Percentiles rank a stretch among this genome's conserved stretches.
Evolutionary conservation across 495 filamentous ascomycete genomes (phyloP).

Genomic region (Stereocaulon alpinum): DNA sequence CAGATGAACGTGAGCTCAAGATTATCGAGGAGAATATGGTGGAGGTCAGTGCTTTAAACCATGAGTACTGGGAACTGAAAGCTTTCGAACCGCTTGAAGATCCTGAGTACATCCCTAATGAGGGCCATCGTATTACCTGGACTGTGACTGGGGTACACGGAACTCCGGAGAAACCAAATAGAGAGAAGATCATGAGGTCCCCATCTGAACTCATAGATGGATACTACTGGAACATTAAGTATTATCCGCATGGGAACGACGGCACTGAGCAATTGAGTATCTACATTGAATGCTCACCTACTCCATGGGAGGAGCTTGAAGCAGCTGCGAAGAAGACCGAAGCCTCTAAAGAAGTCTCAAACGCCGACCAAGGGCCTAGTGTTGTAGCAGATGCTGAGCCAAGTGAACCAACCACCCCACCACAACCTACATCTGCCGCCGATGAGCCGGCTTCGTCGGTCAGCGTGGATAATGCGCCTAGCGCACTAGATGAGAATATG

Average conservation of each 20-base stretch:
- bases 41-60: slow-evolving; percentile 45
- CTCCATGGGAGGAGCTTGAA: slow-evolving; percentile 30
- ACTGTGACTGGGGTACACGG: slow-evolving; percentile 49
- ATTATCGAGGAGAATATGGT: slow-evolving; percentile 43
- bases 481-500: slow-evolving; percentile 6
- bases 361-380: not conserved
- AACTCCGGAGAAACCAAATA: slow-evolving; percentile 50
- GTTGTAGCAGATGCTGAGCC: not conserved
- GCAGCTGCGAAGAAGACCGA: not conserved
- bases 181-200: slow-evolving; percentile 48
- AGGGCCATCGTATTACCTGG: slow-evolving; percentile 52
- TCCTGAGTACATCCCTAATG: slow-evolving; percentile 43
- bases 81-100: slow-evolving; percentile 50
- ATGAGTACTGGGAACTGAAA: slow-evolving; percentile 50
- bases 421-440: not conserved
- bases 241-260: slow-evolving; percentile 56
- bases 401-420: not conserved
- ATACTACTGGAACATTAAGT: slow-evolving; percentile 61
- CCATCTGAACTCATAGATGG: slow-evolving; percentile 48
- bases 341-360: not conserved
- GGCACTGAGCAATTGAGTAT: slow-evolving; percentile 47
- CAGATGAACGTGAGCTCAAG: slow-evolving; percentile 50
- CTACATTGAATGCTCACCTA: slow-evolving; percentile 52
- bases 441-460: not conserved
- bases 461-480: slow-evolving; percentile 12